phyloP scores from a whole-genome alignment of 305 asterid species.

The Fraxinus platypoda region DNA sequence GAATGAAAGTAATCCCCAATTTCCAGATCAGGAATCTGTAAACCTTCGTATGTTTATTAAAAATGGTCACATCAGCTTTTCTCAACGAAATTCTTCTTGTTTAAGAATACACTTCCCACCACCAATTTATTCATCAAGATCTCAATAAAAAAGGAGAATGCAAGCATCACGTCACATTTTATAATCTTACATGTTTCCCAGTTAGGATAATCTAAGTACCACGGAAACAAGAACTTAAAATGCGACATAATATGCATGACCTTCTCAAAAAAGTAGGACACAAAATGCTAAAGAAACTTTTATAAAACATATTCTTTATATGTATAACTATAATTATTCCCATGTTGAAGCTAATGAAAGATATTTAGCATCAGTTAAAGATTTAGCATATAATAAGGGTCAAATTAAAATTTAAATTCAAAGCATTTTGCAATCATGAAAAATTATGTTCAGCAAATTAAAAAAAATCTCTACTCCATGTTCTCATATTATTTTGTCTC shows the following conservation, averaged over 20 bases:
- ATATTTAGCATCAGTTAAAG: not conserved
- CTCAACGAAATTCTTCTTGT: not conserved
- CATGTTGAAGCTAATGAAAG: not conserved
- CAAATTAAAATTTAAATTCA: not conserved
- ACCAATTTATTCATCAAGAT: not conserved
- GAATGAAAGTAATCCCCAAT: not conserved
- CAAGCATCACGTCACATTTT: not conserved
- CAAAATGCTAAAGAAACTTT: not conserved
- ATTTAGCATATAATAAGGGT: not conserved
- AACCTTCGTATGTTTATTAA: not conserved
- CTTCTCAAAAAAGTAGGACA: not conserved
- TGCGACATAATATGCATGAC: not conserved
- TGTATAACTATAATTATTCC: not conserved
- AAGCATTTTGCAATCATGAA: not conserved
- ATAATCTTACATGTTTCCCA: not conserved
- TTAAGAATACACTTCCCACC: not conserved
- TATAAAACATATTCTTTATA: not conserved
- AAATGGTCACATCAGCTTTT: not conserved
- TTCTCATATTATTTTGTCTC: not conserved
- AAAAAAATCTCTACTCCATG: not conserved
- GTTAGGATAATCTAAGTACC: not conserved
- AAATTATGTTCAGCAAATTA: not conserved
- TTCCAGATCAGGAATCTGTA: not conserved
- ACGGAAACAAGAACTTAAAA: not conserved
- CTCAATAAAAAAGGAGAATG: not conserved